These are phyloP conservation scores for Aspergillus carbonarius DNA, from an alignment of 2,329 filamentous ascomycete species.

Conservation along the genomic window DNA sequence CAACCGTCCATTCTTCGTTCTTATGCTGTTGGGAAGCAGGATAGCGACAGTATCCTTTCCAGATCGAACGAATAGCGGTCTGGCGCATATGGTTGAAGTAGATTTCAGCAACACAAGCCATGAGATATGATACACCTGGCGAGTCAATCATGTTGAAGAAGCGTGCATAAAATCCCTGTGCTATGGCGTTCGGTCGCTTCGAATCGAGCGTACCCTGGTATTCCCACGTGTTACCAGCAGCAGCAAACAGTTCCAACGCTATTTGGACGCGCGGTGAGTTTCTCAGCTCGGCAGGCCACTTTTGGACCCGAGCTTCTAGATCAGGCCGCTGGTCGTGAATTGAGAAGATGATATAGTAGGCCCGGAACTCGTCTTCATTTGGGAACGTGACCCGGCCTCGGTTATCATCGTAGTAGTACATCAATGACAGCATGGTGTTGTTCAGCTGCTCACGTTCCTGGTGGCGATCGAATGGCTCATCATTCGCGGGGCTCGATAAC, in stretches of 20 bases:
- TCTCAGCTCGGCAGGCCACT: conserved; percentile 52
- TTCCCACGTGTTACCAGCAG: conserved; percentile 55
- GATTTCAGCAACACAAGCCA: conserved; percentile 64
- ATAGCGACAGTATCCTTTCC: conserved; percentile 52
- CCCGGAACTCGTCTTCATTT: conserved; percentile 64
- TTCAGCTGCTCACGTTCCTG: conserved; percentile 66
- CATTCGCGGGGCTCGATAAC: conserved; percentile 52
- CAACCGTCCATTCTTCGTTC: conserved; percentile 58
- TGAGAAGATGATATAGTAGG: conserved; percentile 61
- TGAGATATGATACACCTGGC: conserved; percentile 57
- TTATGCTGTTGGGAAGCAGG: conserved; percentile 49
- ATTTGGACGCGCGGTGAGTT: conserved; percentile 54
- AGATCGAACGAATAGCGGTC: conserved; percentile 56
- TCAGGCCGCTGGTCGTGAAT: conserved; percentile 54
- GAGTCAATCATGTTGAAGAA: conserved; percentile 61
- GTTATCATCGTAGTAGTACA: conserved; percentile 61
- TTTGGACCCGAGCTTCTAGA: conserved; percentile 59
- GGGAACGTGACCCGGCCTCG: conserved; percentile 50
- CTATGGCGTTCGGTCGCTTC: conserved; percentile 51
- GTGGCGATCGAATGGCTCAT: conserved; percentile 55
- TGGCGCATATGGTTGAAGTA: conserved; percentile 61
- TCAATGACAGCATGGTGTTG: conserved; percentile 60
- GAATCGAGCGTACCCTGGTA: conserved; percentile 53
- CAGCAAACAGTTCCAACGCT: conserved; percentile 58
- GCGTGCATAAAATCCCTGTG: conserved; percentile 57